Conservation (phyloP, 2,329 filamentous ascomycete genomes). For the Beauveria pseudobassiana region DNA sequence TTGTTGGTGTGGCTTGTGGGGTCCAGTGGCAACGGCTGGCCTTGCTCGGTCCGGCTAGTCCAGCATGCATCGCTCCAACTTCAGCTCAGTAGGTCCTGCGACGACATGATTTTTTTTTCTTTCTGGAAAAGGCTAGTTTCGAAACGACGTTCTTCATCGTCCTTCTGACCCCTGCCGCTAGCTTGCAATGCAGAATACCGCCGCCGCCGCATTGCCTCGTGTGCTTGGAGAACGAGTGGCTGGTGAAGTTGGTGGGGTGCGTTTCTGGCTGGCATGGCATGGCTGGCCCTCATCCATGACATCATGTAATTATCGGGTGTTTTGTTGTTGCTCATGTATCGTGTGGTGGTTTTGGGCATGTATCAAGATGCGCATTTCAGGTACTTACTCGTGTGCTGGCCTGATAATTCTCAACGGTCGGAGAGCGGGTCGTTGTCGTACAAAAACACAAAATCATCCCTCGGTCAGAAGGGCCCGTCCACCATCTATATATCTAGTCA, state of each 20-base stretch:
- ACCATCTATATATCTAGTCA: not conserved
- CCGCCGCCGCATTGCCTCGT: not conserved
- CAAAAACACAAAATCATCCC: too few relatives aligned
- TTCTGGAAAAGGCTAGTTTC: not conserved
- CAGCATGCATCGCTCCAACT: not conserved
- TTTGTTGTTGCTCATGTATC: not conserved
- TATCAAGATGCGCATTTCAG: not conserved
- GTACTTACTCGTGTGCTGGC: not conserved
- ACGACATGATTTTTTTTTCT: not conserved
- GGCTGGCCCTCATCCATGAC: not conserved
- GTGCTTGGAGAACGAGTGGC: not conserved
- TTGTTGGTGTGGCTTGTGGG: not conserved
- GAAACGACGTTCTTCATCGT: not conserved
- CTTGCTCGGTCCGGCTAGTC: too few relatives aligned
- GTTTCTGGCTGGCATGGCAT: not conserved
- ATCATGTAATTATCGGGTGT: too few relatives aligned
- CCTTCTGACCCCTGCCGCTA: not conserved
- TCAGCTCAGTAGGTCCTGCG: not conserved
- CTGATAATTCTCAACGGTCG: too few relatives aligned
- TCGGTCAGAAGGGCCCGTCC: too few relatives aligned
- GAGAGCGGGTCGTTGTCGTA: too few relatives aligned
- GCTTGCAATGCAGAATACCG: not conserved
- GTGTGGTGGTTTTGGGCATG: not conserved
- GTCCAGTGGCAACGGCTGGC: slow-evolving; percentile 1
- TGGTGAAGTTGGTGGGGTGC: not conserved